These are phyloP conservation scores for Eragrostis nindensis DNA, from an alignment of 176 grass and related monocot species.

Conservation along the genomic window DNA sequence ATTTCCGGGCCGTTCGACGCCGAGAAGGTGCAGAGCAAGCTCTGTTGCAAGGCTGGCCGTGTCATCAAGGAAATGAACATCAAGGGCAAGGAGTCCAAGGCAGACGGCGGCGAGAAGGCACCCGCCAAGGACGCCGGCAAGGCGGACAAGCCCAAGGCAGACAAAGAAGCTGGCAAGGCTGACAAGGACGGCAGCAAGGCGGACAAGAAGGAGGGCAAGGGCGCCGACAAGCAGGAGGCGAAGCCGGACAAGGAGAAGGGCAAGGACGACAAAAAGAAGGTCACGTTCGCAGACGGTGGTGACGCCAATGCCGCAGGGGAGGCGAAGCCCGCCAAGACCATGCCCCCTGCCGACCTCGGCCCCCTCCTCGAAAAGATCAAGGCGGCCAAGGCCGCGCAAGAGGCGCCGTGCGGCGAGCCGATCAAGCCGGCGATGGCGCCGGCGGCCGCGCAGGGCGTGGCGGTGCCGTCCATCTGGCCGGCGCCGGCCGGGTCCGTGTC, in stretches of 20 bases:
- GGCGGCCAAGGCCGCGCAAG: conserved; percentile 30
- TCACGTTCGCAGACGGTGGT: background rate
- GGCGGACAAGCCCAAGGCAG: background rate
- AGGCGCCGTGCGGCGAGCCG: conserved; percentile 37
- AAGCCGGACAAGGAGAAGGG: conserved; percentile 38
- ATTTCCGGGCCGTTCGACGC: conserved; percentile 82
- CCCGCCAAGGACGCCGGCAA: conserved; percentile 12
- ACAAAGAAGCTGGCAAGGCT: background rate
- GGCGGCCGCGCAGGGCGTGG: conserved; percentile 42
- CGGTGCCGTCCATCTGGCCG: conserved; percentile 63
- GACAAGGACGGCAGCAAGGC: conserved; percentile 27
- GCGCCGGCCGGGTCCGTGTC: conserved; percentile 33
- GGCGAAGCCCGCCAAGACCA: conserved; percentile 28
- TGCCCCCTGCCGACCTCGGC: conserved; percentile 42
- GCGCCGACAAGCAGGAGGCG: too few species aligned
- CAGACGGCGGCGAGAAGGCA: background rate
- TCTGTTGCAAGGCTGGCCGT: conserved; percentile 61
- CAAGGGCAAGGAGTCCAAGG: conserved; percentile 46
- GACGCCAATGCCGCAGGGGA: background rate
- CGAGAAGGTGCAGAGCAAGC: conserved; percentile 54
- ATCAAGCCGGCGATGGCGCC: conserved; percentile 3
- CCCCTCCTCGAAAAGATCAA: conserved; percentile 57
- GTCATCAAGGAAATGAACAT: conserved; percentile 72
- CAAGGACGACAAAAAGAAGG: conserved; percentile 37
- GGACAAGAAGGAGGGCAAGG: background rate